Conservation (phyloP, 345 rosid genomes). For the Diplotaxis tenuifolia region DNA sequence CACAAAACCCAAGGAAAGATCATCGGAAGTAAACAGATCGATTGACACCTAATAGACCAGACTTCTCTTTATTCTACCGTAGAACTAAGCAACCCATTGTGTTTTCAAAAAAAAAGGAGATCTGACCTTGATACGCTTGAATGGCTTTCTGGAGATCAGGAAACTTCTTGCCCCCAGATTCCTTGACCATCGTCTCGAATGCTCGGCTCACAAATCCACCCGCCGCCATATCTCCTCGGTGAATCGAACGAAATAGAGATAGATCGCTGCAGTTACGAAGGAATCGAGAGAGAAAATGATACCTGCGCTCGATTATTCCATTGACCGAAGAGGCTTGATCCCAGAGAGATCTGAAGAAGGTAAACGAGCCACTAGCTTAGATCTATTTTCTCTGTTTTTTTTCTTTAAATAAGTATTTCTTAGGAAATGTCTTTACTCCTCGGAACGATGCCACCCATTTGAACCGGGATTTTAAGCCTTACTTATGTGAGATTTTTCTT, state of each 20-base stretch:
- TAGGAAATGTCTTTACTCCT: neutral
- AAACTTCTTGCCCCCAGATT: conserved; percentile 73
- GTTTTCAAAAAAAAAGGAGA: conserved; percentile 12
- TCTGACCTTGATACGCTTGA: conserved; percentile 71
- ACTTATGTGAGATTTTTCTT: no score
- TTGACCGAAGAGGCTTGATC: conserved; percentile 31
- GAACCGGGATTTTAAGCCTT: no score
- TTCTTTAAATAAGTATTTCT: neutral
- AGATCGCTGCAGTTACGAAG: conserved; percentile 1
- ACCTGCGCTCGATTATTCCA: conserved; percentile 12
- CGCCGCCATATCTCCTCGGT: conserved; percentile 55
- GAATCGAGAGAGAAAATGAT: conserved; percentile 25
- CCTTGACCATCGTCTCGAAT: conserved; percentile 94
- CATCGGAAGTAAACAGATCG: neutral
- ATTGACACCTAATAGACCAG: neutral
- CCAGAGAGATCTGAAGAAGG: conserved; percentile 36
- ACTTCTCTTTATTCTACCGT: neutral
- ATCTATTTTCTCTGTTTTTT: conserved; percentile 14
- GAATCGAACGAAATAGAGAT: neutral
- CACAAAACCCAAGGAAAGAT: neutral
- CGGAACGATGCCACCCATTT: neutral
- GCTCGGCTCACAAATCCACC: conserved; percentile 94
- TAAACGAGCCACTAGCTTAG: conserved; percentile 28
- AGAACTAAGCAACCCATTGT: neutral
- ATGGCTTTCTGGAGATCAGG: conserved; percentile 89